These are phyloP conservation scores for Platanthera guangdongensis DNA, from an alignment of 106 monocot species.

Conservation along the genomic window DNA sequence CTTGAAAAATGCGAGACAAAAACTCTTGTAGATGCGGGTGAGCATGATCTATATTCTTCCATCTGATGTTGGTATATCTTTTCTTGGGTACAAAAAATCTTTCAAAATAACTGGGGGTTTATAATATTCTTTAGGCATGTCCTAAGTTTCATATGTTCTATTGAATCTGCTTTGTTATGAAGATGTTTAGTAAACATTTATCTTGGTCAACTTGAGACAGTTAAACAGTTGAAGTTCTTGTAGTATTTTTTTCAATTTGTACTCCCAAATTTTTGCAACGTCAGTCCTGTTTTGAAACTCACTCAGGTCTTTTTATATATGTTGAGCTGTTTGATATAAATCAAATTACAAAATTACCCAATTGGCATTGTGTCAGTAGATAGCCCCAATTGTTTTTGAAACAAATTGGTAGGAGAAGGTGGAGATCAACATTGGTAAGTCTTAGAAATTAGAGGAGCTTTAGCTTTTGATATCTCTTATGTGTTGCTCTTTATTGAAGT, in stretches of 20 bases:
- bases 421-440: background rate
- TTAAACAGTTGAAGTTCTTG: background rate
- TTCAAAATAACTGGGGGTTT: background rate
- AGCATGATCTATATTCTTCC: background rate
- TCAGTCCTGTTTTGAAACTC: background rate
- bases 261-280: background rate
- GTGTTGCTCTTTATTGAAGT: background rate
- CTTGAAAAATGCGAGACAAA: constrained; percentile 54
- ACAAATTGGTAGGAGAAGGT: background rate
- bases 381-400: background rate
- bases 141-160: background rate
- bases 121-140: background rate
- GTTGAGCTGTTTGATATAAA: background rate
- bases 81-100: background rate
- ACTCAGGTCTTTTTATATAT: background rate
- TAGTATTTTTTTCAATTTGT: background rate
- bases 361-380: background rate
- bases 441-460: background rate
- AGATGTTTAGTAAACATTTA: background rate
- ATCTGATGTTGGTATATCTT: background rate
- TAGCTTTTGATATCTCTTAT: background rate
- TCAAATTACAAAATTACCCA: background rate
- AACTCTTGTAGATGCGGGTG: constrained; percentile 72
- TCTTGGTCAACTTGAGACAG: background rate
- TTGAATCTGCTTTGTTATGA: background rate